These are phyloP conservation scores for Clarireedia sp. DNA, from an alignment of 2,329 filamentous ascomycete genomes.

Conservation along the genomic window DNA sequence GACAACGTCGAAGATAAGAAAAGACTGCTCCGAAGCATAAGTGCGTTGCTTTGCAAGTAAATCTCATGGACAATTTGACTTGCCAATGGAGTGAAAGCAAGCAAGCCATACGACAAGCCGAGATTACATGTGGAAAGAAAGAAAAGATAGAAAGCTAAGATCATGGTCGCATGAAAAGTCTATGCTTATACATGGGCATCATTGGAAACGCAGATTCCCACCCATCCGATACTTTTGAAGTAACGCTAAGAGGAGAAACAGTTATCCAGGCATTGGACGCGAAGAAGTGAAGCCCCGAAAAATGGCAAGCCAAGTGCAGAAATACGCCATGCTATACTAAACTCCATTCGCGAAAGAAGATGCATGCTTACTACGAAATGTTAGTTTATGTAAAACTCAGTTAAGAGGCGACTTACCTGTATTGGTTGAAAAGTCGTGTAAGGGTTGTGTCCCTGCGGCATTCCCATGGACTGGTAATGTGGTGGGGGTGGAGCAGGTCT, in stretches of 20 bases:
- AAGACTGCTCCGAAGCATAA: conserved; percentile 14
- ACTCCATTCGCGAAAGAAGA: conserved; percentile 30
- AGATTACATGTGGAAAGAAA: conserved; percentile 21
- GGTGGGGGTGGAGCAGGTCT: conserved; percentile 80
- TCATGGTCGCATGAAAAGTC: conserved; percentile 32
- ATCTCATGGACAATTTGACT: conserved; percentile 11
- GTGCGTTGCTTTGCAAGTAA: conserved; percentile 12
- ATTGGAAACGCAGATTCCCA: conserved; percentile 30
- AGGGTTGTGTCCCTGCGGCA: conserved; percentile 27
- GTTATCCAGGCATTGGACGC: conserved; percentile 31
- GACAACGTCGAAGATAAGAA: conserved; percentile 15
- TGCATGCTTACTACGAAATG: conserved; percentile 26
- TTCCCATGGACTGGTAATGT: conserved; percentile 58
- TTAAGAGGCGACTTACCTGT: conserved; percentile 21
- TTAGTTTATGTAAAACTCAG: neutral
- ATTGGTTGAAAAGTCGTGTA: conserved; percentile 30
- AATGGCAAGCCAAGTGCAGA: conserved; percentile 27
- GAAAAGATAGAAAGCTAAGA: conserved; percentile 19
- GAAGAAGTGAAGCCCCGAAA: conserved; percentile 28
- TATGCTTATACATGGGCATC: conserved; percentile 33
- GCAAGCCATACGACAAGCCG: conserved; percentile 17
- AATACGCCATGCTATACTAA: conserved; percentile 31
- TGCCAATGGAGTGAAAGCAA: conserved; percentile 13
- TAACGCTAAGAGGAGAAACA: conserved; percentile 33
- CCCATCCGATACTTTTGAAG: conserved; percentile 32